Base-by-base conservation (phyloP, 331 rosid genomes). In the Dryas integrifolia region DNA sequence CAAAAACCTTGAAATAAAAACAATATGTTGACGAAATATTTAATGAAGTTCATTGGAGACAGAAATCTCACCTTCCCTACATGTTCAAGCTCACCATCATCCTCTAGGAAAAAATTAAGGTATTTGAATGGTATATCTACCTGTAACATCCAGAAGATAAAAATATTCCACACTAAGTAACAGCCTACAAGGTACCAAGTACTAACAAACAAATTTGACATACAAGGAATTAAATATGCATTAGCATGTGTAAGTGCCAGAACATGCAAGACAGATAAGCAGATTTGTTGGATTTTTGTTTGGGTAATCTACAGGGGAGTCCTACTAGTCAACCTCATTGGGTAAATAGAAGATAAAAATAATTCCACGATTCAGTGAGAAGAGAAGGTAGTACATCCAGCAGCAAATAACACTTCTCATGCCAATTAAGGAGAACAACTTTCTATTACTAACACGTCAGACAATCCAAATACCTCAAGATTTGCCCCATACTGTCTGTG, bases 71-170 rank as follows among this genome's bases (percentile, higher is more conserved):
- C 98, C 92, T 78, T 81, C 70, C 82, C 86, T 30, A 88, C 85
- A 72, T 84, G 85, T 69, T 83, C 96, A 51, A 91, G 92, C 80
- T 89, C 95, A 24, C 21, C 75, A 60, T 94, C 98, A 61, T 91
- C 92, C 11, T 94, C 97, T 9, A 94, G 84, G 87, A 94, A 94
- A 79, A 91, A 89, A n/a, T 76, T 64, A 13, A 94, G 89, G 81
- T 95, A 94, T 76, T 94, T 94, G 57, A 88, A 10, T 14, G 98
- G 88, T 80, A 91, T 91, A 81, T 94, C 98, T 9, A 94, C 98
- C 97, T 91, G 96, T 60, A 63, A 55, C 51, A 44, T 26, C 53
- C 47, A 58, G 24, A 53, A 70, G 49, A 64, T 12, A 63, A 67
- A 67, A 71, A 50, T 44, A 82, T 12, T 80, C 63, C 67, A 65